phyloP scores from a whole-genome alignment of 257 asterid species.

The Nemophila menziesii region DNA sequence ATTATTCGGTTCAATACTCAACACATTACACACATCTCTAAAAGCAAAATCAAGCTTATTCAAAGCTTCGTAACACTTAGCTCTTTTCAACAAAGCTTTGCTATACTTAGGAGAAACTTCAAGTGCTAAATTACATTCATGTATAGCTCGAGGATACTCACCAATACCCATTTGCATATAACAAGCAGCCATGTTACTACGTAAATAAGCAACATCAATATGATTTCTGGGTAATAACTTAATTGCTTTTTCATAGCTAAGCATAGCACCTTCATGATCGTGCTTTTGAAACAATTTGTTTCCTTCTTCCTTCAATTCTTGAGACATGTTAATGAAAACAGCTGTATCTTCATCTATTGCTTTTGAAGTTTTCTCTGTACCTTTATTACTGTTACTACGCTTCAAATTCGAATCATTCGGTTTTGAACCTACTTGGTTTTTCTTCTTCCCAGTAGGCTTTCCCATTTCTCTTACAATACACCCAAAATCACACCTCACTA shows the following conservation, averaged over 20 bases:
- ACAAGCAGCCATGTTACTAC: slow-evolving; percentile 82
- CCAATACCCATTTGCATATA: slow-evolving; percentile 89
- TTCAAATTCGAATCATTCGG: slow-evolving; percentile 28
- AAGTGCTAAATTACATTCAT: slow-evolving; percentile 80
- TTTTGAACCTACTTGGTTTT: slow-evolving; percentile 31
- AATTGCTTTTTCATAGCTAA: slow-evolving; percentile 82
- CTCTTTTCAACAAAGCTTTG: slow-evolving; percentile 77
- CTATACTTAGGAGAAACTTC: slow-evolving; percentile 79
- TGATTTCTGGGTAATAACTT: slow-evolving; percentile 64
- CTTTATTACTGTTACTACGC: slow-evolving; percentile 19
- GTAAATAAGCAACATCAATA: slow-evolving; percentile 69
- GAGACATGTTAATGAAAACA: slow-evolving; percentile 79
- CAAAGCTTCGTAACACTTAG: slow-evolving; percentile 65
- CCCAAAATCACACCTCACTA: neutral
- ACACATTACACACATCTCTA: slow-evolving; percentile 57
- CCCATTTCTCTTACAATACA: slow-evolving; percentile 39
- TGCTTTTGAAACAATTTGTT: slow-evolving; percentile 60
- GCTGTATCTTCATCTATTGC: slow-evolving; percentile 86
- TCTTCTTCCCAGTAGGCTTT: slow-evolving; percentile 72
- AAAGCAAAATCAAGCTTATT: slow-evolving; percentile 67
- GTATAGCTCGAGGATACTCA: slow-evolving; percentile 78
- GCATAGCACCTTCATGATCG: slow-evolving; percentile 87
- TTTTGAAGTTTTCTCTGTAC: slow-evolving; percentile 42
- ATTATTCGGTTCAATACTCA: slow-evolving; percentile 74
- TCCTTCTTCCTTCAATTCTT: slow-evolving; percentile 85